A percentile compares a stretch with the other conserved stretches of the same genome.
phyloP scores from a whole-genome alignment of 345 rosid species.

The Ricinus communis region DNA sequence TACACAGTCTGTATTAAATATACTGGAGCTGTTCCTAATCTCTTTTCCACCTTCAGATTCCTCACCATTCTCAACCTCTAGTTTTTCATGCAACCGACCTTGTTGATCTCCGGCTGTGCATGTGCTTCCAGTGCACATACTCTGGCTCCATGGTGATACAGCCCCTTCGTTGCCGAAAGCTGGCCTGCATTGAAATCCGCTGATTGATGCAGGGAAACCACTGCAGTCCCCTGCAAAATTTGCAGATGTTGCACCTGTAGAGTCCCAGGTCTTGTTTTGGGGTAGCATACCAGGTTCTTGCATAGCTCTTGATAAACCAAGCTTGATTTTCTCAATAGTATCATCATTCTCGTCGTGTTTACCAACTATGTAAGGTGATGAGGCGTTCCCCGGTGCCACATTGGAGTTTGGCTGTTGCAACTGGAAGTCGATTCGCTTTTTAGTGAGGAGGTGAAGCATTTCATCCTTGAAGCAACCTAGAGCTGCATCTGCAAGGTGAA shows the following conservation, averaged over 20 bases:
- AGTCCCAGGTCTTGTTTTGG: slow-evolving; percentile 45
- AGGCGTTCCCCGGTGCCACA: slow-evolving; percentile 27
- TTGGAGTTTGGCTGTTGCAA: slow-evolving; percentile 44
- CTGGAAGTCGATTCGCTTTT: slow-evolving; percentile 82
- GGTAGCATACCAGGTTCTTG: slow-evolving; percentile 53
- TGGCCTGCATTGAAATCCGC: slow-evolving; percentile 48
- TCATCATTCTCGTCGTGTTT: slow-evolving; percentile 51
- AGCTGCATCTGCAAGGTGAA: slow-evolving; percentile 94
- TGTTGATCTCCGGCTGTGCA: slow-evolving; percentile 47
- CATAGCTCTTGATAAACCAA: slow-evolving; percentile 54
- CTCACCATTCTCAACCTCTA: slow-evolving; percentile 48
- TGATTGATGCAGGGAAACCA: slow-evolving; percentile 29
- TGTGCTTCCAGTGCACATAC: slow-evolving; percentile 53
- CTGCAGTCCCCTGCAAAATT: slow-evolving; percentile 42
- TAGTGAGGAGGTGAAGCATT: slow-evolving; percentile 95
- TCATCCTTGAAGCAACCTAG: slow-evolving; percentile 98
- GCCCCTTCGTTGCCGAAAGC: slow-evolving; percentile 49
- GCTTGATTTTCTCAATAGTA: slow-evolving; percentile 60
- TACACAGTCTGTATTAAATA: slow-evolving; percentile 69
- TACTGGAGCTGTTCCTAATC: slow-evolving; percentile 41
- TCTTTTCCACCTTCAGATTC: slow-evolving; percentile 53
- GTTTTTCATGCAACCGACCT: slow-evolving; percentile 33
- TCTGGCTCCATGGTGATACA: slow-evolving; percentile 62
- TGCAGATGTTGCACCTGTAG: slow-evolving; percentile 20
- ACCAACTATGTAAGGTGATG: slow-evolving; percentile 35